Evolutionary conservation across 257 asterid genomes (phyloP).

Genomic region (Capsicum chinense): DNA sequence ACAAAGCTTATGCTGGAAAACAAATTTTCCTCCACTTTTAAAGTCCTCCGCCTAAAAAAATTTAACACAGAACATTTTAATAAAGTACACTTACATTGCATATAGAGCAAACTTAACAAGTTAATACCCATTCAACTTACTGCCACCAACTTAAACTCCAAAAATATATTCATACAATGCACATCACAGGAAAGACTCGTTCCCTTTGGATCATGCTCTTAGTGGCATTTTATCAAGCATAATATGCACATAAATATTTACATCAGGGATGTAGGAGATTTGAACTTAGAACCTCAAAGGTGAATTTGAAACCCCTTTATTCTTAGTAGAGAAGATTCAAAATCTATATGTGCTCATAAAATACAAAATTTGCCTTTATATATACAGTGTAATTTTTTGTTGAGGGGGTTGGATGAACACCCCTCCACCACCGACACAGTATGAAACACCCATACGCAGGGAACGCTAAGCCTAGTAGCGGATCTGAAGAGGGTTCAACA

Average conservation of each 20-base stretch:
- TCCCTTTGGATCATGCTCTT: not conserved
- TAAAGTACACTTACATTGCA: not conserved
- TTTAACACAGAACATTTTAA: not conserved
- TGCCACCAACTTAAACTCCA: conserved; percentile 20
- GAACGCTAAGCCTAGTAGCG: too few species aligned
- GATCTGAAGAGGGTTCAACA: too few species aligned
- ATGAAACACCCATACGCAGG: too few species aligned
- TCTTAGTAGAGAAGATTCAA: too few species aligned
- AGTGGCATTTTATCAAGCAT: conserved; percentile 46
- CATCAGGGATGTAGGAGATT: not conserved
- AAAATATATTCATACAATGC: not conserved
- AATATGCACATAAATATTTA: conserved; percentile 13
- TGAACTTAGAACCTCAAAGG: too few species aligned
- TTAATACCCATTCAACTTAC: not conserved
- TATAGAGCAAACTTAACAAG: not conserved
- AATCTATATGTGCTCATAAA: too few species aligned
- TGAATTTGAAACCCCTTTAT: too few species aligned
- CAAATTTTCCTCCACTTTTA: conserved; percentile 21
- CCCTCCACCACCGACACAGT: too few species aligned
- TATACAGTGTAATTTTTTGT: too few species aligned
- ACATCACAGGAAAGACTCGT: not conserved
- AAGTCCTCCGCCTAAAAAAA: conserved; percentile 4
- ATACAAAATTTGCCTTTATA: too few species aligned
- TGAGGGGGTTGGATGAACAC: too few species aligned
- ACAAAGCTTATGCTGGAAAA: not conserved